Base-by-base conservation (phyloP, 768 basidiomycete genomes). In the Nevesoporus exiguus region DNA sequence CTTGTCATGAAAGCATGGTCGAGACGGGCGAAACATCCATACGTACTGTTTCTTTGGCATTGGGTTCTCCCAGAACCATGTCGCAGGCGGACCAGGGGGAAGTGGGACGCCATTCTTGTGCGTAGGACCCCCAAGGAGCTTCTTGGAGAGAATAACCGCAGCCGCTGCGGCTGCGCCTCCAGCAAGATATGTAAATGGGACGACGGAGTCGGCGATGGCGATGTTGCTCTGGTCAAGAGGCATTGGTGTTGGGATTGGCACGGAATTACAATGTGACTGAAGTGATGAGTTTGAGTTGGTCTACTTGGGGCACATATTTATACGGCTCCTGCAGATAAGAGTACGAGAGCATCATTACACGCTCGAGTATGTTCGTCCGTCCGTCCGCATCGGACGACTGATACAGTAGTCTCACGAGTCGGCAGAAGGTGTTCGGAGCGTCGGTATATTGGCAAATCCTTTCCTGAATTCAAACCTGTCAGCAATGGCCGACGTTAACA, bases 71-170 rank as follows among this genome's bases (percentile, higher is more conserved):
- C 61, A 59, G 56, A 65, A 60, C 67, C 65, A 65, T 15, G 29
- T 41, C 2, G 65, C 53, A 2, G 67, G 67, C 0, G 67, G 67
- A 0, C 67, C 67, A 15, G 67, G 67, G 2, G 65, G 67, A 8
- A 68, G 58, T 10, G 61, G 60, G 22, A 60, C 11, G 10, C 49
- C 49, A 29, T 57, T 45, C 49, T 37, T 37, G 21, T n/a, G 45
- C 40, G 31, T 40, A 1, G 48, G 30, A n/a, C 8, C 30, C 21
- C 34, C 47, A n/a, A n/a, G n/a, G 17, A 17, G 24, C 13, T 29
- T 37, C 36, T 37, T 37, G 36, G 17, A 60, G 6, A 62, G 9
- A 3, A 55, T 19, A 19, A 36, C 25, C 21, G 36, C 11, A 0
- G 15, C 24, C 5, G 24, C 45, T 1, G 33, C 17, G 7, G n/a